phyloP scores from a whole-genome alignment of 139 green algal genomes.

The Chlamydomonas urium region DNA sequence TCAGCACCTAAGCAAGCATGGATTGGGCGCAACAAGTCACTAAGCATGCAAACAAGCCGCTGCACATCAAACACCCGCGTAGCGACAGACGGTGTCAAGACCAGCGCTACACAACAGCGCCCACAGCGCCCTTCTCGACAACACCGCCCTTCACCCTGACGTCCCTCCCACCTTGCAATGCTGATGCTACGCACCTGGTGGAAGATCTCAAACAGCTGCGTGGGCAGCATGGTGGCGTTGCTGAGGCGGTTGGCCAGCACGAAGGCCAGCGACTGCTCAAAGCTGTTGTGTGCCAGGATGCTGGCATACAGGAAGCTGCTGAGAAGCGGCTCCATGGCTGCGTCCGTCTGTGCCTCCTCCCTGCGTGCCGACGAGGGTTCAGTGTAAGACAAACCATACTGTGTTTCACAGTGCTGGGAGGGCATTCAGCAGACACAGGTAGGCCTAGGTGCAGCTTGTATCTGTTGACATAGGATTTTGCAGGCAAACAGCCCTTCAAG shows the following conservation, averaged over 20 bases:
- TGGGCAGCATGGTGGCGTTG: constrained; percentile 83
- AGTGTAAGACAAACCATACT: no score
- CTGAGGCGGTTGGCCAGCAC: constrained; percentile 93
- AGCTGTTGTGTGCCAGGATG: constrained; percentile 83
- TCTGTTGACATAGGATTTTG: no score
- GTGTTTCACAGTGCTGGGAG: no score
- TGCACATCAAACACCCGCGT: neutral
- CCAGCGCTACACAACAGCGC: neutral
- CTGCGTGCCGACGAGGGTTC: no score
- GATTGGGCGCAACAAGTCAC: no score
- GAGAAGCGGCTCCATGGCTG: constrained; percentile 79
- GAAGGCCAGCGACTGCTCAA: constrained; percentile 83
- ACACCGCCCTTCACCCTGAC: neutral
- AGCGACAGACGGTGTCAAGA: neutral
- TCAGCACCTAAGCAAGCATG: constrained; percentile 39
- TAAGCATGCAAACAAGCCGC: no score
- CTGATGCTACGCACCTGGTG: constrained; percentile 37
- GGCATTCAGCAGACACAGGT: no score
- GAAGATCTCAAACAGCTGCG: constrained; percentile 90
- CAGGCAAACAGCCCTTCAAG: no score
- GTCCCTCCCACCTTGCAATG: neutral
- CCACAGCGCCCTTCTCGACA: neutral
- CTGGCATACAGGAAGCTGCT: constrained; percentile 89
- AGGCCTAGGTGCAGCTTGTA: no score
- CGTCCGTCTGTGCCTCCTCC: constrained; percentile 29